Conservation (phyloP, 2,329 filamentous ascomycete genomes). For the Paraphoma sp. region DNA sequence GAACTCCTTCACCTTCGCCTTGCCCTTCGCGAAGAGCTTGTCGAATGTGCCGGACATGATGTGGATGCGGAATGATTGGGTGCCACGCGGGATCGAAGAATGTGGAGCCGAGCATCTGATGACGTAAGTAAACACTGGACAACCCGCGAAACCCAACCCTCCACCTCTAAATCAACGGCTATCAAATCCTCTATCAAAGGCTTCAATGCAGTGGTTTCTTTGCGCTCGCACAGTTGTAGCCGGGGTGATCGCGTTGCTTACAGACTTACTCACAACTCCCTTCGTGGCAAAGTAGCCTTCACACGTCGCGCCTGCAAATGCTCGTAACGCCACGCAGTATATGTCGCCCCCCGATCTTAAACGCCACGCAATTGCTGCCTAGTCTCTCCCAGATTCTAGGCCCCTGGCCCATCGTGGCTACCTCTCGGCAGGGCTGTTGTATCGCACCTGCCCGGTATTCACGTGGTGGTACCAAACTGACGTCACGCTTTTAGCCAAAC, state of each 20-base stretch:
- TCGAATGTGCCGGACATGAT: slow-evolving; percentile 39
- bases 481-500: slow-evolving; percentile 23
- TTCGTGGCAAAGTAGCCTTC: too few species aligned
- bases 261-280: too few species aligned
- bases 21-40: slow-evolving; percentile 45
- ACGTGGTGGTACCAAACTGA: slow-evolving; percentile 11
- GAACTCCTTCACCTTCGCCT: slow-evolving; percentile 45
- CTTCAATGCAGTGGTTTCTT: too few species aligned
- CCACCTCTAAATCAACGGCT: neutral
- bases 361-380: neutral
- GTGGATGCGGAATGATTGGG: slow-evolving; percentile 5
- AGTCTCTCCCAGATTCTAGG: neutral
- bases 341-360: neutral
- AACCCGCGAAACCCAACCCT: neutral
- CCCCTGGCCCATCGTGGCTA: neutral
- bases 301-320: too few species aligned
- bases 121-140: neutral
- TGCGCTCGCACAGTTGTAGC: too few species aligned
- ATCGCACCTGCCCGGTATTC: neutral
- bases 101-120: neutral
- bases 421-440: neutral
- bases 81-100: neutral
- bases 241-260: too few species aligned
- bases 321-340: too few species aligned
- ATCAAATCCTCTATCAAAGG: too few species aligned